Percentiles rank a stretch among this genome's conserved stretches.
These are phyloP conservation scores for Saccharum officinarum DNA, from an alignment of 176 grass and related monocot genomes.

Conservation along the genomic window DNA sequence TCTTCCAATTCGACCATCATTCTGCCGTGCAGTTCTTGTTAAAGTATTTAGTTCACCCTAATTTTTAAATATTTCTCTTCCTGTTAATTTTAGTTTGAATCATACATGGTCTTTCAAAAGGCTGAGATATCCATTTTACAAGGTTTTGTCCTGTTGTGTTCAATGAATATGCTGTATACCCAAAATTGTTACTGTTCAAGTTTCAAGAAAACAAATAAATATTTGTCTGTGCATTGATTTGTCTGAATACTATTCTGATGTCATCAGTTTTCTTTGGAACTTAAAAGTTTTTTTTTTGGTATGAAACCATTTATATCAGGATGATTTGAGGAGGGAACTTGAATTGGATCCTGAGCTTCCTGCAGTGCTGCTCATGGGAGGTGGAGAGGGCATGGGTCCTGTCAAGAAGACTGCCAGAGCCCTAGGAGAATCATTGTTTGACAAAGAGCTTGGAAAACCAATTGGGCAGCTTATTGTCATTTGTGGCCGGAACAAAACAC, in stretches of 20 bases:
- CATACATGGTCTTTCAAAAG: neutral
- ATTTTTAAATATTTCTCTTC: neutral
- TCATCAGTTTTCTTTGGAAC: neutral
- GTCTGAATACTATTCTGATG: neutral
- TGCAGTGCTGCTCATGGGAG: constrained; percentile 94
- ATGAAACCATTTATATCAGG: constrained; percentile 38
- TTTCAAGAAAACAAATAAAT: constrained; percentile 5
- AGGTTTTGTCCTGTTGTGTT: neutral
- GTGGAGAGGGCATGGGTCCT: constrained; percentile 98
- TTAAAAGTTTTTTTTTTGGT: neutral
- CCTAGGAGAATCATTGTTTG: constrained; percentile 82
- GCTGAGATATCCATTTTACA: neutral
- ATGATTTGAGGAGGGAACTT: constrained; percentile 77
- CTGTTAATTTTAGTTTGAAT: neutral
- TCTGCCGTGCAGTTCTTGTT: constrained; percentile 86
- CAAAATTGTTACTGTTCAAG: neutral
- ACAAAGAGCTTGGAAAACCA: constrained; percentile 69
- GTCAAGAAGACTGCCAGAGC: constrained; percentile 95
- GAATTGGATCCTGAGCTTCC: constrained; percentile 87
- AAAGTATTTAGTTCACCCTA: constrained; percentile 52
- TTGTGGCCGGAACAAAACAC: constrained; percentile 90
- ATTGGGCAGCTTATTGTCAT: constrained; percentile 96
- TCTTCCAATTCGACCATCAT: constrained; percentile 92
- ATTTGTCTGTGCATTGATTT: neutral
- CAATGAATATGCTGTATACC: neutral